Percentiles rank a stretch among this genome's conserved stretches.
phyloP scores from a whole-genome alignment of 1,284 basidiomycete species.

The Cystobasidium slooffiae region DNA sequence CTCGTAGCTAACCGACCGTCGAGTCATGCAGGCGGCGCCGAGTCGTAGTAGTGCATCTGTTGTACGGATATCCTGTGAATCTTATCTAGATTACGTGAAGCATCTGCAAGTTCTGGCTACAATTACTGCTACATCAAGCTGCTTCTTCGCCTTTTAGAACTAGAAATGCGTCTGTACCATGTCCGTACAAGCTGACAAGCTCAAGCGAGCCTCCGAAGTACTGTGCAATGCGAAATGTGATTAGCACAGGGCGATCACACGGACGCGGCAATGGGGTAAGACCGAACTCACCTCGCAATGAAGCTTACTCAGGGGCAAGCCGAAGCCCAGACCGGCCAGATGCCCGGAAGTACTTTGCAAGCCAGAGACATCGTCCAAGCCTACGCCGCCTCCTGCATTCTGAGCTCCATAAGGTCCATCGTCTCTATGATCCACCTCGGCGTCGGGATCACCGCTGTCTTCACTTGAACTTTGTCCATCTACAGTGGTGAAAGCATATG shows the following conservation, averaged over 20 bases:
- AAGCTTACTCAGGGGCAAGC: conserved; percentile 38
- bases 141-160: conserved; percentile 42
- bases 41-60: too few species aligned
- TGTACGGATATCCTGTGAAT: too few species aligned
- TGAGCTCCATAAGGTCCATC: conserved; percentile 37
- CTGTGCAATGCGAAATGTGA: conserved; percentile 51
- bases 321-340: conserved; percentile 42
- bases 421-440: conserved; percentile 22
- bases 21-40: too few species aligned
- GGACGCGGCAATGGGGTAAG: not conserved
- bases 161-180: conserved; percentile 79
- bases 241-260: conserved; percentile 25
- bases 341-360: conserved; percentile 35
- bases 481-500: conserved; percentile 87
- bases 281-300: conserved; percentile 38
- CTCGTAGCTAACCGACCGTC: not conserved
- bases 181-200: conserved; percentile 75
- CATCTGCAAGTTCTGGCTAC: too few species aligned
- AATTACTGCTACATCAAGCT: too few species aligned
- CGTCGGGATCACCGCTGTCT: conserved; percentile 42
- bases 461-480: conserved; percentile 46
- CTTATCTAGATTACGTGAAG: too few species aligned
- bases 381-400: conserved; percentile 31
- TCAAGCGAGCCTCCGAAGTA: conserved; percentile 76
- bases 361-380: conserved; percentile 31